A percentile compares a stretch with the other conserved stretches of the same genome.
phyloP scores from a whole-genome alignment of 1,284 basidiomycete genomes.

The Rhodotorula sp. region DNA sequence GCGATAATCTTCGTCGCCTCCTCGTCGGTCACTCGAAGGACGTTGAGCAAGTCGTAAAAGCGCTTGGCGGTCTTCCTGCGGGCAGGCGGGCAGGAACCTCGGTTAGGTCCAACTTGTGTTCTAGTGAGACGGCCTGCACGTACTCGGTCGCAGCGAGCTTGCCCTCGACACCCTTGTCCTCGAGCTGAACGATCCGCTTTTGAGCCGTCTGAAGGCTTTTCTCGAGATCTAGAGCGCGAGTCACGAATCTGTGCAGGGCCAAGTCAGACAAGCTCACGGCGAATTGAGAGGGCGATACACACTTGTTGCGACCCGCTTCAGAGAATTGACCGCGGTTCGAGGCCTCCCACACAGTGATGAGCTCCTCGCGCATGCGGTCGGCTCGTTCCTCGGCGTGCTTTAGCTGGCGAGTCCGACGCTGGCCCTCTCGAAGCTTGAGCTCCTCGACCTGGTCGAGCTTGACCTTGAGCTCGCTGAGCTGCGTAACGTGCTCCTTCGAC shows the following conservation, averaged over 20 bases:
- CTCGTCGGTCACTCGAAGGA: background rate
- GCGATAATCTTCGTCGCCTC: background rate
- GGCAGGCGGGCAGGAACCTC: too few relatives aligned
- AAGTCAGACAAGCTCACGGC: background rate
- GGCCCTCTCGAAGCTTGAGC: background rate
- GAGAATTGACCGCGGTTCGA: background rate
- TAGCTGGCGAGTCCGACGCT: slow-evolving; percentile 1
- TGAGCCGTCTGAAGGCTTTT: background rate
- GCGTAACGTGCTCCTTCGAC: too few relatives aligned
- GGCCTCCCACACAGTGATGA: slow-evolving; percentile 9
- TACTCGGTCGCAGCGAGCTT: background rate
- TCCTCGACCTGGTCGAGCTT: background rate
- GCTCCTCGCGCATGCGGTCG: slow-evolving; percentile 6
- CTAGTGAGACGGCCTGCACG: background rate
- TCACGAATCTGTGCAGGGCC: background rate
- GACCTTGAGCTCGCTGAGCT: background rate
- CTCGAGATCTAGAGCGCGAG: background rate
- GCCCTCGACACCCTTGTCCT: background rate
- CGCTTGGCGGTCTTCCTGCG: background rate
- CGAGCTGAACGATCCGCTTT: slow-evolving; percentile 1
- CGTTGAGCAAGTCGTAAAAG: background rate
- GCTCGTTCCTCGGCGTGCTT: slow-evolving; percentile 9
- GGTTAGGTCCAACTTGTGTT: background rate
- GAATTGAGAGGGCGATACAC: background rate
- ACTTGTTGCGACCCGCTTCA: slow-evolving; percentile 3